Base-by-base conservation (phyloP, 495 filamentous ascomycete species). In the Penicillium roqueforti region DNA sequence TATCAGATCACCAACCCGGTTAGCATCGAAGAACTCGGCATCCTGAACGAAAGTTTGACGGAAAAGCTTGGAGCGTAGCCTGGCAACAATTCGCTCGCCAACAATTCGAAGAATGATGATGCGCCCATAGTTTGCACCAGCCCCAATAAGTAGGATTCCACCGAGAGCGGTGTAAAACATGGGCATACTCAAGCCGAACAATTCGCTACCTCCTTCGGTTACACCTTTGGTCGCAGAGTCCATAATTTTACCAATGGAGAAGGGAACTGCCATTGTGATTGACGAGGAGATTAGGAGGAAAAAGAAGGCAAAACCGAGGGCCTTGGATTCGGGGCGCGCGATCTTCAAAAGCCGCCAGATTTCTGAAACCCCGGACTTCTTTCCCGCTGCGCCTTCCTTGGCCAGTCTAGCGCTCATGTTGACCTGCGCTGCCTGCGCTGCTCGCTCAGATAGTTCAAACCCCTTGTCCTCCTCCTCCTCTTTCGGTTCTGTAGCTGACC, bases 21-120 rank as follows among this genome's bases (percentile, higher is more conserved):
- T 98, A 34, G 93, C 93, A 66, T 98, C 93, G 67, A 97, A 98
- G 76, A 98, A 98, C 65, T 98, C 93, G 53, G 95, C 95, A 68
- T 98, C 91, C 64, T 98, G 93, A 19, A 91, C 75, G 55, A 95
- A 93, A 0, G 93, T 97, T 61, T 87, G 82, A 47, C 89, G 81
- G 75, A 93, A 98, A 19, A 98, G 83, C 68, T 88, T 86, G 9
- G 91, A 92, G 37, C 93, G 84, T 54, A 97, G 78, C 58, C 92
- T 80, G 14, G 93, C 83, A 25, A 98, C 95, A 44, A 97, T 91
- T 28, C 95, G 81, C 68, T 98, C 93, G 47, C 93, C 93, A 36
- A 97, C 88, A 54, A 97, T 93, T n/a, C 93, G 81, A 3, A 98
- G 82, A 34, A 97, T 85, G 38, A 97, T 85, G 58, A 98, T 93